Percentiles rank a stretch among this genome's conserved stretches.
Evolutionary conservation across 192 early-diverging fungal species (phyloP).

Genomic region (Ambispora gerdemannii): DNA sequence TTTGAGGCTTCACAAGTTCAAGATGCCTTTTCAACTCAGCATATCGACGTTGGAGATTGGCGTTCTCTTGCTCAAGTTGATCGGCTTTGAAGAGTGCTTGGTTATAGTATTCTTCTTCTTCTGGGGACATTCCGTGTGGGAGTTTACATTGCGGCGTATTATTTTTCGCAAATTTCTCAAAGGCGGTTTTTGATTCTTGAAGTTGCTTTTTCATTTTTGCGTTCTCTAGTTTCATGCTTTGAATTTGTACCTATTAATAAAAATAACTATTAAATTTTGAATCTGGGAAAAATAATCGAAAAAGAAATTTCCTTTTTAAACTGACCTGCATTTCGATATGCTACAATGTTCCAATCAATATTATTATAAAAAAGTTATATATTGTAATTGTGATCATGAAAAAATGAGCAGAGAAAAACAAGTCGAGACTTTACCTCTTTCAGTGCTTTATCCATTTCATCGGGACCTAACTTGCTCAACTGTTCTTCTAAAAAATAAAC

Average conservation of each 20-base stretch:
- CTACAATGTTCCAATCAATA: conserved; percentile 30
- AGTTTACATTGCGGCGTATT: not conserved
- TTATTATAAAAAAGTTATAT: not conserved
- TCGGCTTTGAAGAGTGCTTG: not conserved
- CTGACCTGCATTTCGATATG: conserved; percentile 53
- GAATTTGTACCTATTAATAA: conserved; percentile 46
- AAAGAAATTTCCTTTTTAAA: no score
- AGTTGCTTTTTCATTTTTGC: not conserved
- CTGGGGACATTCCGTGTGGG: conserved; percentile 8
- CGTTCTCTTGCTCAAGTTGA: conserved; percentile 31
- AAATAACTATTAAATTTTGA: no score
- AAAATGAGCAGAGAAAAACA: not conserved
- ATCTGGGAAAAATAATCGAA: no score
- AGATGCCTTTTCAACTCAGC: conserved; percentile 26
- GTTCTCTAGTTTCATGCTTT: conserved; percentile 40
- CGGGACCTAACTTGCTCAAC: conserved; percentile 49
- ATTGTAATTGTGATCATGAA: not conserved
- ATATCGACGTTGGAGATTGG: conserved; percentile 43
- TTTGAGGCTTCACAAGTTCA: not conserved
- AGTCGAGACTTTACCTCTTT: conserved; percentile 47
- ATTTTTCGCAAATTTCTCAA: not conserved
- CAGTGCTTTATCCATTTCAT: conserved; percentile 49
- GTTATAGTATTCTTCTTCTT: conserved; percentile 3
- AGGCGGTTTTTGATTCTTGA: not conserved
- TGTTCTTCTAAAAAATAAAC: conserved; percentile 53